Conservation (phyloP, 441 rosid species). For the Rhodomyrtus psidioides region DNA sequence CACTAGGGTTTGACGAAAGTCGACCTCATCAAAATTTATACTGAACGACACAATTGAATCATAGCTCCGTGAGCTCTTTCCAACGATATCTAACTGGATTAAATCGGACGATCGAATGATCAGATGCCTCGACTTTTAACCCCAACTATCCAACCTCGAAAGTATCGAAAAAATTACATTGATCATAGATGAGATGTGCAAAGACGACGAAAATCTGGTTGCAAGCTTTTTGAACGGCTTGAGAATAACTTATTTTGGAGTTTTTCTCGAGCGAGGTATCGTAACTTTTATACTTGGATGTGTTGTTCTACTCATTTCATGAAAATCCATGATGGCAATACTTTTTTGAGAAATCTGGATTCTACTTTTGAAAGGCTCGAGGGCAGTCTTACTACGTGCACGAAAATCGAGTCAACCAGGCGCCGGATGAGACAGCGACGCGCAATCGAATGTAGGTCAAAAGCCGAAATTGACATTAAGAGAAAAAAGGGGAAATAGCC, state of each 20-base stretch:
- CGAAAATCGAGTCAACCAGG: neutral
- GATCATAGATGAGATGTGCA: neutral
- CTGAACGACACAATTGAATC: neutral
- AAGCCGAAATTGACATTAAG: too few species aligned
- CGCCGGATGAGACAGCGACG: rapidly evolving
- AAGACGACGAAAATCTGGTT: neutral
- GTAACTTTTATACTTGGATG: neutral
- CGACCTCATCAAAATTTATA: neutral
- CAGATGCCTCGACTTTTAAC: neutral
- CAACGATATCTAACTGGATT: rapidly evolving
- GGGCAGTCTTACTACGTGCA: rapidly evolving
- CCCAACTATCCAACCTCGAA: rapidly evolving
- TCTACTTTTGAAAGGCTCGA: rapidly evolving
- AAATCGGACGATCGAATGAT: neutral
- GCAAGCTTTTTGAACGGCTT: neutral
- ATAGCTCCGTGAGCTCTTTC: neutral
- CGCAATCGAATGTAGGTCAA: too few species aligned
- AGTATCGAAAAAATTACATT: rapidly evolving
- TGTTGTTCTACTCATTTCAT: neutral
- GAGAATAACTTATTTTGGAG: rapidly evolving
- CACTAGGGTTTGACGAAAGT: neutral
- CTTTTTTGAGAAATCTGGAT: too few species aligned
- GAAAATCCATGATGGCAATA: rapidly evolving
- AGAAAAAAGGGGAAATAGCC: neutral
- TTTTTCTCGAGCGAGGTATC: rapidly evolving